These are phyloP conservation scores for Pugionium cornutum DNA, from an alignment of 345 rosid genomes.

Conservation along the genomic window DNA sequence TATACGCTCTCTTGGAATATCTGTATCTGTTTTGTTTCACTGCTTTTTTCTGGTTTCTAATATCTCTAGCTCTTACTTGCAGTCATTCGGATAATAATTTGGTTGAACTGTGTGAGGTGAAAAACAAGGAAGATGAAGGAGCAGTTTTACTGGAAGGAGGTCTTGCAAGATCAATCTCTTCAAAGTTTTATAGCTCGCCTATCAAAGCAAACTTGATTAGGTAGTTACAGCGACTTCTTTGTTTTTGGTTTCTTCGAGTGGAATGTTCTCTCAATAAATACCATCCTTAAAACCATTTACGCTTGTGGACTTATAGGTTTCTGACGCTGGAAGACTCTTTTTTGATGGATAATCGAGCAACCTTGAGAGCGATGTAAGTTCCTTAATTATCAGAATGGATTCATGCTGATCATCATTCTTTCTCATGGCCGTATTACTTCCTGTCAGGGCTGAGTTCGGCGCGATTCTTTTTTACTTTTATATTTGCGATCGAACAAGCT, in stretches of 20 bases:
- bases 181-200: constrained; percentile 56
- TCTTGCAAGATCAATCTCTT: constrained; percentile 73
- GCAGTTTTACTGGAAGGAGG: constrained; percentile 90
- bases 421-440: constrained; percentile 4
- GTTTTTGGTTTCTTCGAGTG: background rate
- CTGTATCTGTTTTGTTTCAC: constrained; percentile 7
- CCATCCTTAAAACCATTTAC: constrained; percentile 23
- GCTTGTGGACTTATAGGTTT: constrained; percentile 53
- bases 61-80: constrained; percentile 33
- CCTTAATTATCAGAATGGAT: constrained; percentile 3
- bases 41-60: background rate
- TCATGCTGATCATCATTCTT: background rate
- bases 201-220: constrained; percentile 73
- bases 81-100: constrained; percentile 93
- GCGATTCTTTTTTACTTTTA: constrained; percentile 69
- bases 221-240: constrained; percentile 33
- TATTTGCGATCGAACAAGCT: constrained; percentile 70
- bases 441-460: constrained; percentile 83
- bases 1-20: background rate
- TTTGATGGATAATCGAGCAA: constrained; percentile 85
- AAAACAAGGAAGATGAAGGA: constrained; percentile 74
- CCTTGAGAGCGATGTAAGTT: constrained; percentile 83
- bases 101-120: constrained; percentile 65
- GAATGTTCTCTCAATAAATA: background rate
- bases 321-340: constrained; percentile 85